Evolutionary conservation across 1,284 basidiomycete species (phyloP), one percentile per base, ranked within the genome.

Genomic region (Fomitiporia mediterranea): DNA sequence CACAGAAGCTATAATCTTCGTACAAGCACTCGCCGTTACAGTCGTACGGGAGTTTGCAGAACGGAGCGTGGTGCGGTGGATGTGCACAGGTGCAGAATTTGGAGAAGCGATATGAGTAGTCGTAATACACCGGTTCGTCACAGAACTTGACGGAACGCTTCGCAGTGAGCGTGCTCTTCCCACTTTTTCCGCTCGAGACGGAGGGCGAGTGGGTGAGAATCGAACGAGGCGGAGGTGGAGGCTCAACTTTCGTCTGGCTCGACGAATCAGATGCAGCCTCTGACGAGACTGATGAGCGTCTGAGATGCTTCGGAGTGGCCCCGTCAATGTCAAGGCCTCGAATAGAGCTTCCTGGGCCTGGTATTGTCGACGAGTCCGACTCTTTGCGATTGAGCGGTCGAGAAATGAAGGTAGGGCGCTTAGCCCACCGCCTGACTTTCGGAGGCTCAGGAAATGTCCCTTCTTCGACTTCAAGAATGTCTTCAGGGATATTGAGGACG

Each of bases 251-350:
- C 17, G 57, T 59, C 23, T 59, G 57, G 89, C 62, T 83, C 86
- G 56, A 77, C 93, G 15, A 78, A 95, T 43, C 78, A 82, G 57
- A 94, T 94, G 66, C 76, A 96, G 42, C 44, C 30, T 49, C 84
- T 92, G 63, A 95, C 92, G 58, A 91, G 84, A 68, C 75, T 94
- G 58, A 91, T 84, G 68, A 74, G 94, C 51, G 82, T 85, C 2
- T 94, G 96, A 68, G 92, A 94, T 61, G 92, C 1, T 68, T 76
- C 11, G 30, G 28, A 8, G 55, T 28, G n/a, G 23, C 17, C 15
- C 32, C 27, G 21, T 53, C 51, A 25, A 44, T 11, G 13, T 46
- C 49, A 8, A 37, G 19, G 21, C 55, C 34, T 19, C 32, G 50
- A 34, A 56, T 51, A 4, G 55, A 13, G 17, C 28, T 34, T 2